Evolutionary conservation across 2,329 filamentous ascomycete genomes (phyloP).

Genomic region (Botrytis porri): DNA sequence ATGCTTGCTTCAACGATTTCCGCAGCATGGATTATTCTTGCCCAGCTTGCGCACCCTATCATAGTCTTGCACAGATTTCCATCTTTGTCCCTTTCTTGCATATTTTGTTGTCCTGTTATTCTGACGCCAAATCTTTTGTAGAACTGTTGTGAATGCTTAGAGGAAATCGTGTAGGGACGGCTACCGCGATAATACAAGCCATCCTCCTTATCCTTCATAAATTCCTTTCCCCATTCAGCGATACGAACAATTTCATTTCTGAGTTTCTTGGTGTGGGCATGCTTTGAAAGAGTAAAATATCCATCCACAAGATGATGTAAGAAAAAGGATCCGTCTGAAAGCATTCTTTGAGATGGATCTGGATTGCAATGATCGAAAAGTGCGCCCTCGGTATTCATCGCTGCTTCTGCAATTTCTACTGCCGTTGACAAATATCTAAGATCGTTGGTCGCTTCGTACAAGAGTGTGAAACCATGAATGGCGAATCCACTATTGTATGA

Average conservation of each 20-base stretch:
- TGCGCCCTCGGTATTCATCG: slow-evolving; percentile 19
- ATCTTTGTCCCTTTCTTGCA: slow-evolving; percentile 26
- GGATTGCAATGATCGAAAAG: slow-evolving; percentile 25
- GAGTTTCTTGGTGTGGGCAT: slow-evolving; percentile 16
- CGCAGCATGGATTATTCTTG: slow-evolving; percentile 22
- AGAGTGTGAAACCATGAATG: slow-evolving; percentile 26
- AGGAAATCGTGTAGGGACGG: slow-evolving; percentile 25
- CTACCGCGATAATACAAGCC: slow-evolving; percentile 27
- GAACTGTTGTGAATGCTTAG: slow-evolving; percentile 22
- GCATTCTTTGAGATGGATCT: slow-evolving; percentile 20
- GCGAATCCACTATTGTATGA: slow-evolving; percentile 29
- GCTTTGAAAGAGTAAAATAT: slow-evolving; percentile 22
- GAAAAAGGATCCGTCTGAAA: slow-evolving; percentile 29
- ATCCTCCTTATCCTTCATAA: slow-evolving; percentile 25
- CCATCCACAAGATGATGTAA: slow-evolving; percentile 29
- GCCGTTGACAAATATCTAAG: slow-evolving; percentile 21
- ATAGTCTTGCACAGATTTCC: slow-evolving; percentile 29
- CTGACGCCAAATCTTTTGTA: slow-evolving; percentile 21
- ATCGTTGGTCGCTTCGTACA: slow-evolving; percentile 20
- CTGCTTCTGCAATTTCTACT: slow-evolving; percentile 24
- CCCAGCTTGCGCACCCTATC: slow-evolving; percentile 28
- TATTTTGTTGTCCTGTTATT: slow-evolving; percentile 22
- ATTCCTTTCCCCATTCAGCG: slow-evolving; percentile 27
- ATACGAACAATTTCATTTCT: slow-evolving; percentile 21
- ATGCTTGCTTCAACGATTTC: slow-evolving; percentile 11